Base-by-base conservation (phyloP, 2,329 filamentous ascomycete species). In the Rutstroemia sp. region DNA sequence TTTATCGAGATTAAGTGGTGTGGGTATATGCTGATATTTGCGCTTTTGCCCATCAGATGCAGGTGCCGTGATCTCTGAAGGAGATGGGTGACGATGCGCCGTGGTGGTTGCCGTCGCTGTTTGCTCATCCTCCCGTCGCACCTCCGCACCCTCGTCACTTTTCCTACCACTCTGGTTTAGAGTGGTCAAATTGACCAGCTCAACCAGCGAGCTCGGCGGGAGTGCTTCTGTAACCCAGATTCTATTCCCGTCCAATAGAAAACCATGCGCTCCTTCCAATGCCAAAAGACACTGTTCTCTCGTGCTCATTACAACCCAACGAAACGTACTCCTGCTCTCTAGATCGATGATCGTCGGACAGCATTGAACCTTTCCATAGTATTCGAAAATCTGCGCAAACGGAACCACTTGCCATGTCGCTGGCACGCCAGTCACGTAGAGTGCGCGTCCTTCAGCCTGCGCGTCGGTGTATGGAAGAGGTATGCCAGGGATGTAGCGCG, bases 301-400 rank as follows among this genome's bases (percentile, higher is more conserved):
- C 14, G 56, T 59, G 4, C 42, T 38, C 61, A 66, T 61, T 16
- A 67, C 48, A 16, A 65, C 53, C 61, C 64, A 67, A 27, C 64
- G 60, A 45, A 66, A 67, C 1, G 61, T 63, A 12, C 57, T 39
- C 17, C 53, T 45, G 10, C 57, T 60, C 10, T 34, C 49, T 5
- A 60, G 25, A 41, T 63, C 62, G 21, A 65, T 61, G 8, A 67
- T 46, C 1, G 47, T 48, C 1, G 64, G 60, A 25, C 48, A 57
- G 30, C 55, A 63, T 5, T 57, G 58, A 17, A 64, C 57, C 2
- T 39, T 51, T 30, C 58, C 64, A 41, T 57, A 60, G 12, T 37
- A 27, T 17, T 54, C 46, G 48, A 67, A 61, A 10, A 66, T 53
- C 5, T 34, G 41, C 7, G 47, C 25, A 21, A 63, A 55, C 10